phyloP scores from a whole-genome alignment of 1,284 basidiomycete genomes.

The Trametes hirsuta region DNA sequence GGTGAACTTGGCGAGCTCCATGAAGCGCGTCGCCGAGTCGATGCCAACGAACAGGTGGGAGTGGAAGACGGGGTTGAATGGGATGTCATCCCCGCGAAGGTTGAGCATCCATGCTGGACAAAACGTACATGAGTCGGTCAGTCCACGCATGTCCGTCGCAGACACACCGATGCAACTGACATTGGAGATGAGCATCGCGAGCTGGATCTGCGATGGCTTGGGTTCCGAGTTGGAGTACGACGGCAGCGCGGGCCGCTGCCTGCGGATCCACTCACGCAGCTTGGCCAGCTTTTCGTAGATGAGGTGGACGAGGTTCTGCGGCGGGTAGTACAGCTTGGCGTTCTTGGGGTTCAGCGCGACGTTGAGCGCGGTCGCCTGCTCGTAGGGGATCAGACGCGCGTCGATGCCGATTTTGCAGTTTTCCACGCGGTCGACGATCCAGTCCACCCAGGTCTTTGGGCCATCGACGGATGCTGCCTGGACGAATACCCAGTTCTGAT shows the following conservation, averaged over 20 bases:
- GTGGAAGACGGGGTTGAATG: constrained; percentile 87
- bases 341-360: constrained; percentile 51
- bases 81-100: constrained; percentile 84
- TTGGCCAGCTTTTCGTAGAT: constrained; percentile 67
- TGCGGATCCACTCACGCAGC: constrained; percentile 64
- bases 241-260: constrained; percentile 59
- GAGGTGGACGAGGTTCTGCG: constrained; percentile 86
- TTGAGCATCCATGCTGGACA: constrained; percentile 82
- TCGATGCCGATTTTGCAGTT: constrained; percentile 81
- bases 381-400: constrained; percentile 83
- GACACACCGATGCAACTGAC: constrained; percentile 64
- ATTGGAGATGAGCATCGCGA: constrained; percentile 66
- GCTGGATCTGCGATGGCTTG: constrained; percentile 63
- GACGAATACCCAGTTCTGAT: constrained; percentile 79
- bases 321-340: constrained; percentile 70
- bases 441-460: constrained; percentile 80
- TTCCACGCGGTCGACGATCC: constrained; percentile 62
- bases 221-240: constrained; percentile 63
- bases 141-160: constrained; percentile 1
- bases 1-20: constrained; percentile 65
- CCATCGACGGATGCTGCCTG: constrained; percentile 62
- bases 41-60: constrained; percentile 79
- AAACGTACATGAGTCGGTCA: not conserved
- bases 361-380: constrained; percentile 66
- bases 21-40: constrained; percentile 65